Evolutionary conservation across 192 early-diverging fungal genomes (phyloP).

Genomic region (Globomyces pollinis-pini): DNA sequence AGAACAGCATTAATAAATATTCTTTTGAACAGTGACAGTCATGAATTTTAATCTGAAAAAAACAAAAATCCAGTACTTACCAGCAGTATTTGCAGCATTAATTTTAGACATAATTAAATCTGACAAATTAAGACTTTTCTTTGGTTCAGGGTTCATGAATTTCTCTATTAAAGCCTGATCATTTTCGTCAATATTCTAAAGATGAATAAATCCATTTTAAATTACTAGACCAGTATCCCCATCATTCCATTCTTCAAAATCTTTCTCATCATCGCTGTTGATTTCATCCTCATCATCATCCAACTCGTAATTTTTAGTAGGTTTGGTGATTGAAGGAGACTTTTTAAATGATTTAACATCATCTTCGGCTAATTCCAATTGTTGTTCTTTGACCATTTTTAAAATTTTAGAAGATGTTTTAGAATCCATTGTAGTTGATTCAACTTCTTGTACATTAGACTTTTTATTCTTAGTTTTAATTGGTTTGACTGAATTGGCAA

Average conservation of each 20-base stretch:
- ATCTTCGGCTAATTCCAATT: conserved; percentile 62
- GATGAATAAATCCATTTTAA: background rate
- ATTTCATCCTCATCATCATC: conserved; percentile 53
- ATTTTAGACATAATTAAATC: conserved; percentile 98
- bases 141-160: conserved; percentile 78
- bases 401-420: conserved; percentile 88
- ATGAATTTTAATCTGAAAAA: conserved; percentile 17
- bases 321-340: background rate
- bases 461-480: conserved; percentile 6
- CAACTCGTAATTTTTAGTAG: conserved; percentile 14
- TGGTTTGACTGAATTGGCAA: conserved; percentile 26
- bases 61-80: conserved; percentile 27
- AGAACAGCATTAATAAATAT: background rate
- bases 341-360: no score
- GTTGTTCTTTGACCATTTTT: conserved; percentile 81
- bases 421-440: conserved; percentile 57
- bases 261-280: conserved; percentile 57
- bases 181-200: conserved; percentile 64
- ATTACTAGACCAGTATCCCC: conserved; percentile 52
- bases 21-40: conserved; percentile 4
- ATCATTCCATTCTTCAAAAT: conserved; percentile 55
- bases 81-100: conserved; percentile 66
- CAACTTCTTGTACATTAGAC: background rate
- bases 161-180: conserved; percentile 82
- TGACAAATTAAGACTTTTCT: conserved; percentile 79